Percentiles rank a stretch among this genome's conserved stretches.
Evolutionary conservation across 345 rosid species (phyloP).

Genomic region (Pistacia atlantica): DNA sequence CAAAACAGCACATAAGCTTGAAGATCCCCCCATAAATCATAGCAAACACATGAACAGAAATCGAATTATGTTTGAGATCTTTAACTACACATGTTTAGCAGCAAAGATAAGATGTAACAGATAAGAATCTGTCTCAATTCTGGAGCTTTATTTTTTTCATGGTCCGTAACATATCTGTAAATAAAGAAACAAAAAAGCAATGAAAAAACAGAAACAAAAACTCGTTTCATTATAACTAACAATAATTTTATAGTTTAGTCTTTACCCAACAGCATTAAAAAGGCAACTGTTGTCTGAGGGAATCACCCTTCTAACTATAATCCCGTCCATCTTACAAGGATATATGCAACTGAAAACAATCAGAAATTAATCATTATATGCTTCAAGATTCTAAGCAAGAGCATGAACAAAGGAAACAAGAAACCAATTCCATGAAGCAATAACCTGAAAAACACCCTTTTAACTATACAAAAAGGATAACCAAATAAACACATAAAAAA

Average conservation of each 20-base stretch:
- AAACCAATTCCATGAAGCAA: slow-evolving; percentile 2
- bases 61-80: neutral
- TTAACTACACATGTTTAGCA: neutral
- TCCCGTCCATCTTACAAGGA: slow-evolving; percentile 58
- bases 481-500: neutral
- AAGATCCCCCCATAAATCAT: neutral
- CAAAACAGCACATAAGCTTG: neutral
- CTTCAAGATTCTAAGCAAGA: neutral
- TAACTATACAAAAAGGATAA: neutral
- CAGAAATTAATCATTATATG: neutral
- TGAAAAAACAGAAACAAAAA: neutral
- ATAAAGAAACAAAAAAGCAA: slow-evolving; percentile 9
- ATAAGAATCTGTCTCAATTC: slow-evolving; percentile 57
- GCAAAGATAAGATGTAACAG: slow-evolving; percentile 6
- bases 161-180: slow-evolving; percentile 86
- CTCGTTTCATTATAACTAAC: neutral
- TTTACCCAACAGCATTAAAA: slow-evolving; percentile 90
- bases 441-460: neutral
- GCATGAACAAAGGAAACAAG: neutral
- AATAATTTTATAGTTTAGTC: neutral
- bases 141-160: slow-evolving; percentile 62
- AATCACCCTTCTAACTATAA: slow-evolving; percentile 78
- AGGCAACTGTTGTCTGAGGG: slow-evolving; percentile 98
- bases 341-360: slow-evolving; percentile 24
- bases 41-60: neutral